phyloP scores from a whole-genome alignment of 202 grass and related monocot genomes.

The Sporobolus alterniflorus region DNA sequence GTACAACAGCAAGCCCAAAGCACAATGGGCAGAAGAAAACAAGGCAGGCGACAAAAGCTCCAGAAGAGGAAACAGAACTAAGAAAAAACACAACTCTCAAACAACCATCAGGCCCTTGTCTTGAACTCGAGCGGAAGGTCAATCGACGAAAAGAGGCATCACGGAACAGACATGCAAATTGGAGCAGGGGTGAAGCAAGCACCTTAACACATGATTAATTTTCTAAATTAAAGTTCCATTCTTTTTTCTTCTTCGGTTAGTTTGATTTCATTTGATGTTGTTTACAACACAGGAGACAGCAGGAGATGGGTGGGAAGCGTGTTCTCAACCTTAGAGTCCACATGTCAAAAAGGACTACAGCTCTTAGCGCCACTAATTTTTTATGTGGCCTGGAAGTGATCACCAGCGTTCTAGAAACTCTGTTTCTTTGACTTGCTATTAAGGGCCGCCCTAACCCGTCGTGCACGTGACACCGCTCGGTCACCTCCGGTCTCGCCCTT shows the following conservation, averaged over 20 bases:
- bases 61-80: too few species aligned
- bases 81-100: too few species aligned
- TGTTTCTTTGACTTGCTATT: conserved; percentile 16
- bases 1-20: too few species aligned
- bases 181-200: too few species aligned
- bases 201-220: background rate
- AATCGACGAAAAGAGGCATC: background rate
- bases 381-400: background rate
- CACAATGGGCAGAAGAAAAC: too few species aligned
- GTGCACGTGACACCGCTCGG: too few species aligned
- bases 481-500: too few species aligned
- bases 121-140: too few species aligned
- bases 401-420: conserved; percentile 20
- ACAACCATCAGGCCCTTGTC: too few species aligned
- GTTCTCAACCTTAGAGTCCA: conserved; percentile 17
- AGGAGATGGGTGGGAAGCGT: conserved; percentile 18
- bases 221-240: background rate
- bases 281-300: conserved; percentile 19
- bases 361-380: background rate
- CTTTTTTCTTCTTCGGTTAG: background rate
- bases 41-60: too few species aligned
- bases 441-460: too few species aligned
- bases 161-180: too few species aligned
- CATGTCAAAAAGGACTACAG: conserved; percentile 34
- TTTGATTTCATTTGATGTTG: background rate